These are phyloP conservation scores for Teunomyces funiuensis DNA, from an alignment of 805 yeast genomes.

Conservation along the genomic window DNA sequence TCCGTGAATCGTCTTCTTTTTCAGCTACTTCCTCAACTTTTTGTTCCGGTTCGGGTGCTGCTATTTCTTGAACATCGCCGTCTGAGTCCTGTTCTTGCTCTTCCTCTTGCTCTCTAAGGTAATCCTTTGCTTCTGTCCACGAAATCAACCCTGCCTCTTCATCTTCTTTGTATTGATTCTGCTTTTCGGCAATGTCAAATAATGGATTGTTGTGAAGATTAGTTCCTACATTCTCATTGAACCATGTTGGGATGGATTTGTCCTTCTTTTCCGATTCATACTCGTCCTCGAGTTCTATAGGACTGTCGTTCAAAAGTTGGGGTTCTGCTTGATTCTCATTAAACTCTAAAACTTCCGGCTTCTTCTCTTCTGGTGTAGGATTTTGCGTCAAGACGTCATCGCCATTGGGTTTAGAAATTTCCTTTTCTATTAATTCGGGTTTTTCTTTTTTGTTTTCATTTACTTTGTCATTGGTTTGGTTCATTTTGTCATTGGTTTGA, in stretches of 20 bases:
- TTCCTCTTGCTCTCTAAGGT: constrained; percentile 15
- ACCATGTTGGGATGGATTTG: constrained; percentile 26
- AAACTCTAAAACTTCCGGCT: no score
- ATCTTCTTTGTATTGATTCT: constrained; percentile 27
- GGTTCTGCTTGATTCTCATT: no score
- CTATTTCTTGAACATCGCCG: constrained; percentile 10
- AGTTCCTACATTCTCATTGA: constrained; percentile 12
- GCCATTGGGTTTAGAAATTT: no score
- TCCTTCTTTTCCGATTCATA: background rate
- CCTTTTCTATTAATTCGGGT: background rate
- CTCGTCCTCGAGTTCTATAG: background rate
- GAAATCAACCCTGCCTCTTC: constrained; percentile 52
- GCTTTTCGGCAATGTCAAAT: background rate
- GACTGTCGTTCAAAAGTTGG: background rate
- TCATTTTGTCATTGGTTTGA: no score
- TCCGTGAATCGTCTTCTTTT: background rate
- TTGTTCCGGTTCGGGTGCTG: constrained; percentile 2
- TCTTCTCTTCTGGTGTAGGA: background rate
- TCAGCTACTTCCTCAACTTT: background rate
- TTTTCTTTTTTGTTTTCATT: background rate
- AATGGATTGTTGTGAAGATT: background rate
- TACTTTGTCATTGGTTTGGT: no score
- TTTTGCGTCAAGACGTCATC: no score
- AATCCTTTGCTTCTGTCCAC: constrained; percentile 47
- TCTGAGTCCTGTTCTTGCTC: constrained; percentile 5